A percentile compares a stretch with the other conserved stretches of the same genome.
phyloP scores from a whole-genome alignment of 345 rosid genomes.

The Hypericum androsaemum region DNA sequence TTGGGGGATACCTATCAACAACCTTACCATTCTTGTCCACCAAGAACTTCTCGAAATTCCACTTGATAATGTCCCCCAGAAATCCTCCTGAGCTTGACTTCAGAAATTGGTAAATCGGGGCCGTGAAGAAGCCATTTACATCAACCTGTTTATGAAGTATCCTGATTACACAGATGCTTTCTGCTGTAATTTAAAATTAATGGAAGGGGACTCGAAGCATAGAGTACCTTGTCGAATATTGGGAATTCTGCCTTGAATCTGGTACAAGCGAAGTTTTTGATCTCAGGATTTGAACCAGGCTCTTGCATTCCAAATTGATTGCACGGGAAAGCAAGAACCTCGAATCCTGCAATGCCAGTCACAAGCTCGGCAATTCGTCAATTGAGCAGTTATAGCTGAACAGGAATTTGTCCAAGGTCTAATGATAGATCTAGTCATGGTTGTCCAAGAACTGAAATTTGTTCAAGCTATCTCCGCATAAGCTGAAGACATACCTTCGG shows the following conservation, averaged over 20 bases:
- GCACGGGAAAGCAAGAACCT: constrained; percentile 27
- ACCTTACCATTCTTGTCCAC: constrained; percentile 22
- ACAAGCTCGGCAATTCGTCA: not conserved
- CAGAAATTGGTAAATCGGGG: constrained; percentile 24
- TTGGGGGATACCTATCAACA: constrained; percentile 20
- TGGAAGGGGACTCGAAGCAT: not conserved
- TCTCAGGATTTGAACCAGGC: constrained; percentile 25
- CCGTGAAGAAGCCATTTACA: constrained; percentile 22
- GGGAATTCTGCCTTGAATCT: constrained; percentile 23
- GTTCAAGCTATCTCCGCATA: not conserved
- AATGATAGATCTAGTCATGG: no score
- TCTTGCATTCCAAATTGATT: constrained; percentile 27
- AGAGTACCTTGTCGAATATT: constrained; percentile 20
- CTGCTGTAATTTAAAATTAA: not conserved
- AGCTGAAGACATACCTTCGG: constrained; percentile 17
- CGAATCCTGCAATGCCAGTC: constrained; percentile 17
- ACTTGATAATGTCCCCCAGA: constrained; percentile 19
- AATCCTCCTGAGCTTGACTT: constrained; percentile 29
- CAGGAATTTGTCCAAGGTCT: not conserved
- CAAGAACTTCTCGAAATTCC: constrained; percentile 27
- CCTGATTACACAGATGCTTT: not conserved
- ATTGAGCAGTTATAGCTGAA: not conserved
- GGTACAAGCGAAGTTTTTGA: constrained; percentile 25
- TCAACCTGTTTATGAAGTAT: constrained; percentile 17
- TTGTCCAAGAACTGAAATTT: not conserved